Percentiles rank a stretch among this genome's conserved stretches.
Evolutionary conservation across 306 rosid species (phyloP).

Genomic region (Echinosophora koreensis): DNA sequence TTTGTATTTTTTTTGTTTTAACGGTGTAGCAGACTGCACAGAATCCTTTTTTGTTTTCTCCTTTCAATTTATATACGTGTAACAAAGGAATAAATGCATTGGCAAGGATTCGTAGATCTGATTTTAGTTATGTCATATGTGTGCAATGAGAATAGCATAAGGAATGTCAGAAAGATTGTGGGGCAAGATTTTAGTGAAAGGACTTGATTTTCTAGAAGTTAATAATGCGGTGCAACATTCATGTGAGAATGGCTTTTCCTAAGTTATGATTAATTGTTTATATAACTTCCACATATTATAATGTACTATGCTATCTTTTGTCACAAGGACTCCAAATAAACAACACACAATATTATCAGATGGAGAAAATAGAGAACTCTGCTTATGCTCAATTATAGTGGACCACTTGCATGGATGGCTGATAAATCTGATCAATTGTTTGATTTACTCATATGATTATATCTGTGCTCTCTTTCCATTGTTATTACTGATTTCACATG

Average conservation of each 20-base stretch:
- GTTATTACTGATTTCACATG: constrained; percentile 34
- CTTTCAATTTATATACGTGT: constrained; percentile 53
- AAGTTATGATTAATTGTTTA: constrained; percentile 43
- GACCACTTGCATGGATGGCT: constrained; percentile 19
- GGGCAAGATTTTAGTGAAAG: constrained; percentile 50
- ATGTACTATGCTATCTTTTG: constrained; percentile 42
- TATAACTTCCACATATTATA: constrained; percentile 43
- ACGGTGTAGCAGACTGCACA: constrained; percentile 60
- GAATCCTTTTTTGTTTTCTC: constrained; percentile 40
- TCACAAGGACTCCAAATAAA: constrained; percentile 38
- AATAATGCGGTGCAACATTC: constrained; percentile 44
- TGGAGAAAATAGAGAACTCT: constrained; percentile 37
- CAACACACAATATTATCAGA: neutral
- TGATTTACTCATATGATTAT: constrained; percentile 38
- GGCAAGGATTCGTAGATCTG: constrained; percentile 51
- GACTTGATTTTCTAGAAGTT: constrained; percentile 50
- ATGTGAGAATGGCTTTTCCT: constrained; percentile 42
- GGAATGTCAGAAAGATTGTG: constrained; percentile 61
- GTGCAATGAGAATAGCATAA: constrained; percentile 52
- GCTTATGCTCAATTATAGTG: constrained; percentile 42
- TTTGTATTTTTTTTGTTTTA: constrained; percentile 54
- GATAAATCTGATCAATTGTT: too few species aligned
- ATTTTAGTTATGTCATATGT: constrained; percentile 27
- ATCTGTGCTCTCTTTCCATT: constrained; percentile 37
- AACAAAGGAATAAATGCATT: constrained; percentile 72